These are phyloP conservation scores for Rhizopogon vesiculosus DNA, from an alignment of 768 basidiomycete species.

Conservation along the genomic window DNA sequence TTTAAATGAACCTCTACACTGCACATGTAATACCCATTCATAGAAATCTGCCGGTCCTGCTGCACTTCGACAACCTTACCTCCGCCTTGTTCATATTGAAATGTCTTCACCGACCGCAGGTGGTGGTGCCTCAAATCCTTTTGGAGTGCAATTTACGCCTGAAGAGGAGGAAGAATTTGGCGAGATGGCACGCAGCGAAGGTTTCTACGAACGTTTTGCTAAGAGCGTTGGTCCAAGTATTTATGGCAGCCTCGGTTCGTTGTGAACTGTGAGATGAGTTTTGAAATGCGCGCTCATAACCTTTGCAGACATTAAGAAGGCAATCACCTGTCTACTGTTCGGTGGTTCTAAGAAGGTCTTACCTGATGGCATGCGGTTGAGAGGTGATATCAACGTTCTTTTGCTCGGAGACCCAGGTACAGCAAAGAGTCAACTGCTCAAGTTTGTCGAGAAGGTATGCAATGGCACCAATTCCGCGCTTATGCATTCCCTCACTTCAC, in stretches of 20 bases:
- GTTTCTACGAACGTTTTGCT: slow-evolving; percentile 91
- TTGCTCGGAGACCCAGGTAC: slow-evolving; percentile 97
- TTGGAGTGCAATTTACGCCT: slow-evolving; percentile 84
- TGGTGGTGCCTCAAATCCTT: slow-evolving; percentile 72
- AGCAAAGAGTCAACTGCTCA: slow-evolving; percentile 95
- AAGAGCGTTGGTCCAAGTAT: slow-evolving; percentile 96
- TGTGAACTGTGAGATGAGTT: background rate
- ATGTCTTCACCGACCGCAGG: slow-evolving; percentile 75
- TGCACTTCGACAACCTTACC: slow-evolving; percentile 90
- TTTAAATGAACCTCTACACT: background rate
- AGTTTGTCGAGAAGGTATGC: slow-evolving; percentile 92
- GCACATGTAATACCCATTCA: background rate
- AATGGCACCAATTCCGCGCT: background rate
- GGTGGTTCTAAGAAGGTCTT: slow-evolving; percentile 97
- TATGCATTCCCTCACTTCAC: slow-evolving; percentile 1
- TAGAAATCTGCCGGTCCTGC: slow-evolving; percentile 81
- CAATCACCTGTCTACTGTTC: slow-evolving; percentile 92
- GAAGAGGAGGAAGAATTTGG: slow-evolving; percentile 98
- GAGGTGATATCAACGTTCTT: slow-evolving; percentile 97
- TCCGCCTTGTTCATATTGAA: slow-evolving; percentile 90
- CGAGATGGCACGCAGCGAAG: slow-evolving; percentile 83
- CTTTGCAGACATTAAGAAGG: slow-evolving; percentile 91
- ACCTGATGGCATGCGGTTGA: slow-evolving; percentile 93
- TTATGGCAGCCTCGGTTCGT: slow-evolving; percentile 82
- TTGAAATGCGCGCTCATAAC: slow-evolving; percentile 5